Conservation (phyloP, 78 protist genomes). For the Anaeramoeba flamelloides region DNA sequence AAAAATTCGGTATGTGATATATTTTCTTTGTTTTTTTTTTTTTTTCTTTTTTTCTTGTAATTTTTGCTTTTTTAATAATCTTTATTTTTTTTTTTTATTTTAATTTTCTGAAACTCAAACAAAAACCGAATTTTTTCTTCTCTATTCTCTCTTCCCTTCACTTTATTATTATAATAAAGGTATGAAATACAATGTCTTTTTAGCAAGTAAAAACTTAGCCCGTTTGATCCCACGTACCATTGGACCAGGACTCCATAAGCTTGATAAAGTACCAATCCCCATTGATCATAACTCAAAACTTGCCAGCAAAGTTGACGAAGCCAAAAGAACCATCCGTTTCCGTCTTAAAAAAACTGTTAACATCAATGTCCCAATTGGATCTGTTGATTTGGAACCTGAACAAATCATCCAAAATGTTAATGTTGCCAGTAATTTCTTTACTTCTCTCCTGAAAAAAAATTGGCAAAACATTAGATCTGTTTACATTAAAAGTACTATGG, state of each 20-base stretch:
- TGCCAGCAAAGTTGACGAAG: constrained; percentile 67
- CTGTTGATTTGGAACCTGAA: constrained; percentile 69
- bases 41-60: background rate
- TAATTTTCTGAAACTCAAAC: background rate
- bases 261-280: constrained; percentile 97
- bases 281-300: constrained; percentile 64
- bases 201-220: constrained; percentile 87
- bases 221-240: constrained; percentile 83
- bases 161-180: constrained; percentile 25
- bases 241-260: constrained; percentile 97
- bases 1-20: constrained; percentile 54
- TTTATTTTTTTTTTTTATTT: constrained; percentile 13
- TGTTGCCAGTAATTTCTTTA: constrained; percentile 84
- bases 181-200: constrained; percentile 86
- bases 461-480: constrained; percentile 96
- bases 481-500: constrained; percentile 92
- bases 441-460: constrained; percentile 95
- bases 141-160: background rate
- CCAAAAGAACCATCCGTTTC: constrained; percentile 85
- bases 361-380: constrained; percentile 91
- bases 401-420: constrained; percentile 65
- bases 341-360: constrained; percentile 94
- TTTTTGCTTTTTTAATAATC: constrained; percentile 4
- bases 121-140: background rate
- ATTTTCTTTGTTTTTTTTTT: background rate